Evolutionary conservation across 1,284 basidiomycete genomes (phyloP).

Genomic region (Microbotryum scabiosae): DNA sequence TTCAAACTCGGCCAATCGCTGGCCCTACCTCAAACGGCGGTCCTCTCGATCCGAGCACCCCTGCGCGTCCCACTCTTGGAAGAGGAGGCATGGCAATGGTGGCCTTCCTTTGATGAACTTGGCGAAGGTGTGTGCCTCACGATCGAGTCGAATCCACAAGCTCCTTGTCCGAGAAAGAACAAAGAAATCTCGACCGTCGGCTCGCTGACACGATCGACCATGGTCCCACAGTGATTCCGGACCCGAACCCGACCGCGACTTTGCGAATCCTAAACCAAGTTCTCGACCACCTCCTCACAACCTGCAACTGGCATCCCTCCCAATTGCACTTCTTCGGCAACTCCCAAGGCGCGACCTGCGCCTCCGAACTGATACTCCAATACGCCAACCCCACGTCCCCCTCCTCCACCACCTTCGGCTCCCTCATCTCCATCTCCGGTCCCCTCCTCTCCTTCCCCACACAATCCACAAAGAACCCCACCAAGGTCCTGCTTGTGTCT

Average conservation of each 20-base stretch:
- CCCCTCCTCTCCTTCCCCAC: conserved; percentile 22
- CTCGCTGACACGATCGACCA: background rate
- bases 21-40: conserved; percentile 41
- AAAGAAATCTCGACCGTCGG: background rate
- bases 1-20: conserved; percentile 34
- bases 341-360: conserved; percentile 39
- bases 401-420: conserved; percentile 5
- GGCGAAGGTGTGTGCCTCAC: conserved; percentile 34
- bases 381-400: conserved; percentile 5
- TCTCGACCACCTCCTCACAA: conserved; percentile 31
- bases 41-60: conserved; percentile 37
- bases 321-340: conserved; percentile 41
- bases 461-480: background rate
- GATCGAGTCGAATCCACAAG: background rate
- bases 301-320: conserved; percentile 32
- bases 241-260: conserved; percentile 35
- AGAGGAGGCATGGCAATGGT: conserved; percentile 39
- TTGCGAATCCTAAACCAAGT: conserved; percentile 28
- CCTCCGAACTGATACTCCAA: conserved; percentile 35
- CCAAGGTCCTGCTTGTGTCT: conserved; percentile 7
- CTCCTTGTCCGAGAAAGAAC: too few species aligned
- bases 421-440: conserved; percentile 14
- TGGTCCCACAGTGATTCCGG: conserved; percentile 21
- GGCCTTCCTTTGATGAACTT: conserved; percentile 38
- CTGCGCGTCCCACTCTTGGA: conserved; percentile 39